Conservation (phyloP, 73 alveolate species). For the Blepharisma japonicum region DNA sequence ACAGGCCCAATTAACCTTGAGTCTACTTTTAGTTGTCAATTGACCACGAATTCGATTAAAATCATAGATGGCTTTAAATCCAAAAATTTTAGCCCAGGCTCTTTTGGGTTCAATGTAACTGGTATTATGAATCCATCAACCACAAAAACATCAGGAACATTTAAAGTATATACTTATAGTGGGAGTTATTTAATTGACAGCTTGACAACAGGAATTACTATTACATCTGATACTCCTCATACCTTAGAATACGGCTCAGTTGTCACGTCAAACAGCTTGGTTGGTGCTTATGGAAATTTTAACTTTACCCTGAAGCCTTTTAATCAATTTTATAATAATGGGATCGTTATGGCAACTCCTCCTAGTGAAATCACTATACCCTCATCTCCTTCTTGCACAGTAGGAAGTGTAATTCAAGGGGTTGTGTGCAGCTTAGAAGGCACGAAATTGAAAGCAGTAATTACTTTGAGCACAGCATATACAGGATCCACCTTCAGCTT, state of each 20-base stretch:
- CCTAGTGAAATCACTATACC: slow-evolving; percentile 17
- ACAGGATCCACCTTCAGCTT: not conserved
- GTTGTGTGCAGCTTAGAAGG: not conserved
- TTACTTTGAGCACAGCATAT: not conserved
- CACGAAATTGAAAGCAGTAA: not conserved
- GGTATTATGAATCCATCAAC: not conserved
- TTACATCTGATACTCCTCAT: not conserved
- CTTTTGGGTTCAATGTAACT: not conserved
- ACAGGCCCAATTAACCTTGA: not conserved
- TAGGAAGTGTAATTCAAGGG: not conserved
- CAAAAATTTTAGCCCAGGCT: not conserved
- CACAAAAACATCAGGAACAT: not conserved
- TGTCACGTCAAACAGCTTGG: not conserved
- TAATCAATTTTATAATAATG: not conserved
- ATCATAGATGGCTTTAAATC: slow-evolving; percentile 8
- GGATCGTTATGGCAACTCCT: not conserved
- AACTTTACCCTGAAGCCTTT: not conserved
- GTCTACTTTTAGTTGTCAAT: not conserved
- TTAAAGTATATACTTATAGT: not conserved
- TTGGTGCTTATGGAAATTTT: not conserved
- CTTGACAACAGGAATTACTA: not conserved
- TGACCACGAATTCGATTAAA: not conserved
- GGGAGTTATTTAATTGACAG: not conserved
- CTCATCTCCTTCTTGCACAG: not conserved
- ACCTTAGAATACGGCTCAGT: not conserved